A percentile compares a stretch with the other conserved stretches of the same genome.
Conservation (phyloP, 2,329 filamentous ascomycete genomes). For the Phyllosticta capitalensis region DNA sequence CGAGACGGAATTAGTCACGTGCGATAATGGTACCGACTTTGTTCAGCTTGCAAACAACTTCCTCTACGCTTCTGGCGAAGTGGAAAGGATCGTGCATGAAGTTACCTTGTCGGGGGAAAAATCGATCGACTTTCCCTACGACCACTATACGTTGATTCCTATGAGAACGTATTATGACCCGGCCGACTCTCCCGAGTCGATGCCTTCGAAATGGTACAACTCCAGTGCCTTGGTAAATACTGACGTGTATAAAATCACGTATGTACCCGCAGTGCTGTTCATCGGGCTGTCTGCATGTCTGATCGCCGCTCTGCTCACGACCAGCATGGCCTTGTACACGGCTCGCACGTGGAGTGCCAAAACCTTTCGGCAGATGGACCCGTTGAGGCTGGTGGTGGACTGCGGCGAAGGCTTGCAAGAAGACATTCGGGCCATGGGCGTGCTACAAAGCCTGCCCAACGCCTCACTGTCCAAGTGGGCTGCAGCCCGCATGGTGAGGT, state of each 20-base stretch:
- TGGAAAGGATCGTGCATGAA: background rate
- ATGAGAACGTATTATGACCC: background rate
- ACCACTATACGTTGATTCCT: too few species aligned
- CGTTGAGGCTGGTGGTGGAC: background rate
- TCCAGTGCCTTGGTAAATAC: too few species aligned
- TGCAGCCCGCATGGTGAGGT: too few species aligned
- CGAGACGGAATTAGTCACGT: too few species aligned
- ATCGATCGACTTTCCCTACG: too few species aligned
- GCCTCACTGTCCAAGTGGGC: too few species aligned
- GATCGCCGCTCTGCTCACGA: background rate
- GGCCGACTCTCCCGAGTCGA: background rate
- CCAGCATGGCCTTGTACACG: background rate
- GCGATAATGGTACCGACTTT: background rate
- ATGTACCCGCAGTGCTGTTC: background rate
- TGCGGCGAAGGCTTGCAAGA: background rate
- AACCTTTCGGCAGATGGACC: background rate
- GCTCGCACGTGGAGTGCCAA: background rate
- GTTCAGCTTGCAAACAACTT: background rate
- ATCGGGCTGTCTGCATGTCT: background rate
- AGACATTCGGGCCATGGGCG: background rate
- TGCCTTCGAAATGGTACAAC: background rate
- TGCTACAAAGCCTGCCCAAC: too few species aligned
- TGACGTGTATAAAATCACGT: background rate
- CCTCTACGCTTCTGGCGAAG: background rate
- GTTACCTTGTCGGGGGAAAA: too few species aligned